phyloP scores from a whole-genome alignment of 257 asterid genomes.

The Echium plantagineum region DNA sequence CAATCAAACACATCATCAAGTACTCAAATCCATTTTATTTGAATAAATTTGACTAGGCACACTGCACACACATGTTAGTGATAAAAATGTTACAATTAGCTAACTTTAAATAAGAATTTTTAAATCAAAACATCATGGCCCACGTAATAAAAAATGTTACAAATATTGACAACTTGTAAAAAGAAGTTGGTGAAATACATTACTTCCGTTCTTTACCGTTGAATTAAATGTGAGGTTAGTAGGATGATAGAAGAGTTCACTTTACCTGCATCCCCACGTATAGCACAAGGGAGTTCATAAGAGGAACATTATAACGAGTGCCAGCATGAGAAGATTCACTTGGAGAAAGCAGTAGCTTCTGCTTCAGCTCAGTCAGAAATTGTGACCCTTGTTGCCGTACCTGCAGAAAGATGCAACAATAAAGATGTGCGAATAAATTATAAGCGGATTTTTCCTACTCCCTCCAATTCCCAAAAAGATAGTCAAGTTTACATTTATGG shows the following conservation, averaged over 20 bases:
- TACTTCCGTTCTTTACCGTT: neutral
- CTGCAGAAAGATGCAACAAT: constrained; percentile 26
- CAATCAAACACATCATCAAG: neutral
- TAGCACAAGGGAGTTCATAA: constrained; percentile 87
- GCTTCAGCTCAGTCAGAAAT: constrained; percentile 73
- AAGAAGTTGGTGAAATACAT: neutral
- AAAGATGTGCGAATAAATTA: neutral
- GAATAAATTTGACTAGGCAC: neutral
- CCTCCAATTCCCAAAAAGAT: neutral
- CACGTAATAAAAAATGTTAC: neutral
- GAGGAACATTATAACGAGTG: constrained; percentile 84
- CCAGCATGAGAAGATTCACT: constrained; percentile 68
- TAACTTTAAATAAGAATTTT: neutral
- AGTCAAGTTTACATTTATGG: neutral
- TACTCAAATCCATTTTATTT: neutral
- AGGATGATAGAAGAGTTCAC: neutral
- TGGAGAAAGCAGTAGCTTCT: constrained; percentile 71
- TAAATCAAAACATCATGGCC: neutral
- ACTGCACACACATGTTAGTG: neutral
- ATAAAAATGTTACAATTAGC: neutral
- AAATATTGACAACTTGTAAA: no score
- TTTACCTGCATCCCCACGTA: constrained; percentile 82
- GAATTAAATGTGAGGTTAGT: neutral
- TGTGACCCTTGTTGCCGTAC: constrained; percentile 76
- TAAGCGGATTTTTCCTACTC: neutral